These are phyloP conservation scores for Fusarium metavorans DNA, from an alignment of 2,329 filamentous ascomycete genomes.

Conservation along the genomic window DNA sequence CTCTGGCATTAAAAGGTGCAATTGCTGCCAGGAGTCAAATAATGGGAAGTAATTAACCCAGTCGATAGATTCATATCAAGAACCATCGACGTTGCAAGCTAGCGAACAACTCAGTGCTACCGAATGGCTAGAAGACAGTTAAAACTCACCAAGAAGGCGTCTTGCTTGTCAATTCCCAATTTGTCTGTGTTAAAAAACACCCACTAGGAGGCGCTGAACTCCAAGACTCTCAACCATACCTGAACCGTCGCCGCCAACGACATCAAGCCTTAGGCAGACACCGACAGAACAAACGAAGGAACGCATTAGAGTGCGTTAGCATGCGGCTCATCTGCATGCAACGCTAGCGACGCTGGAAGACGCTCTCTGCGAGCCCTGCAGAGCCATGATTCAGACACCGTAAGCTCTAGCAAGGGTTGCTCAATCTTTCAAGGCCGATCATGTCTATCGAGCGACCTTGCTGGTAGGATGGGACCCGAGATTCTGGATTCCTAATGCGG, in stretches of 20 bases:
- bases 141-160: background rate
- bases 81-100: background rate
- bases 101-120: background rate
- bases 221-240: background rate
- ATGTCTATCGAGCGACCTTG: background rate
- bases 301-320: background rate
- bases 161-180: background rate
- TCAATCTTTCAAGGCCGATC: background rate
- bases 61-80: background rate
- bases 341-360: background rate
- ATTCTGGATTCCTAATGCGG: background rate
- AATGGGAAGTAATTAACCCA: background rate
- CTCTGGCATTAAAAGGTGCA: background rate
- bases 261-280: background rate
- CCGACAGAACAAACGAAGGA: background rate
- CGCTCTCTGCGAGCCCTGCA: background rate
- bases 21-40: background rate
- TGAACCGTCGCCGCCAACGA: background rate
- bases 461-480: background rate
- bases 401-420: background rate
- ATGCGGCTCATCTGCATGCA: background rate
- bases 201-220: background rate
- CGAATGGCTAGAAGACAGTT: background rate
- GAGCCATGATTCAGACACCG: background rate
- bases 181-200: background rate